phyloP scores from a whole-genome alignment of 1,284 basidiomycete species.

The Rhodotorula sp. region DNA sequence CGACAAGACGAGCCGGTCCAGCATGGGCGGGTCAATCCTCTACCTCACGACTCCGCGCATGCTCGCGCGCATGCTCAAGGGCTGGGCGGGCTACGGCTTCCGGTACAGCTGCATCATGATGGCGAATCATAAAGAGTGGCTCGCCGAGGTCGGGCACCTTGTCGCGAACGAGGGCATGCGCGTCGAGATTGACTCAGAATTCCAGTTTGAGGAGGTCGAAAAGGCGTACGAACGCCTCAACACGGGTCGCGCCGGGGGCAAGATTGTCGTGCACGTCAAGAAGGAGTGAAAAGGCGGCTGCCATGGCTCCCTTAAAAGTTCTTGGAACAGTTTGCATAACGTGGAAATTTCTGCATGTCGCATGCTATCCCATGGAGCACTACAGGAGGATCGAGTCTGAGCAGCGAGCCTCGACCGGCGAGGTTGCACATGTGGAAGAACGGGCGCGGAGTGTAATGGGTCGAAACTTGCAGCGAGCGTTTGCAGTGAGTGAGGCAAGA shows the following conservation, averaged over 20 bases:
- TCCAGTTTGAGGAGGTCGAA: conserved; percentile 59
- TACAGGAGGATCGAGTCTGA: no score
- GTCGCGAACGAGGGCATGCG: conserved; percentile 50
- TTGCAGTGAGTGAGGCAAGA: no score
- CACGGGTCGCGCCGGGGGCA: conserved; percentile 61
- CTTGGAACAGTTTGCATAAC: no score
- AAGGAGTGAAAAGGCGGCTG: neutral
- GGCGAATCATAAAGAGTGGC: conserved; percentile 29
- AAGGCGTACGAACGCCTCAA: conserved; percentile 64
- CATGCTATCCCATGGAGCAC: no score
- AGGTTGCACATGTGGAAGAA: no score
- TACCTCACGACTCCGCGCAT: conserved; percentile 32
- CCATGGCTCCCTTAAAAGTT: no score
- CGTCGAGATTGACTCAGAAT: conserved; percentile 63
- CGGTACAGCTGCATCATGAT: conserved; percentile 46
- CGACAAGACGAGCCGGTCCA: conserved; percentile 28
- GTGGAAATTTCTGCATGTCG: no score
- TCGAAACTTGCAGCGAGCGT: no score
- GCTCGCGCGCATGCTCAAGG: conserved; percentile 19
- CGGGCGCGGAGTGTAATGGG: no score
- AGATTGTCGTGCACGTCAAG: conserved; percentile 55
- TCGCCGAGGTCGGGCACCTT: conserved; percentile 43
- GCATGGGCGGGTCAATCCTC: conserved; percentile 45
- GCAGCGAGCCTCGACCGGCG: no score
- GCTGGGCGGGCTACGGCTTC: conserved; percentile 18